Percentiles rank a stretch among this genome's conserved stretches.
Conservation (phyloP, 768 basidiomycete species). For the Nevesoporus exiguus region DNA sequence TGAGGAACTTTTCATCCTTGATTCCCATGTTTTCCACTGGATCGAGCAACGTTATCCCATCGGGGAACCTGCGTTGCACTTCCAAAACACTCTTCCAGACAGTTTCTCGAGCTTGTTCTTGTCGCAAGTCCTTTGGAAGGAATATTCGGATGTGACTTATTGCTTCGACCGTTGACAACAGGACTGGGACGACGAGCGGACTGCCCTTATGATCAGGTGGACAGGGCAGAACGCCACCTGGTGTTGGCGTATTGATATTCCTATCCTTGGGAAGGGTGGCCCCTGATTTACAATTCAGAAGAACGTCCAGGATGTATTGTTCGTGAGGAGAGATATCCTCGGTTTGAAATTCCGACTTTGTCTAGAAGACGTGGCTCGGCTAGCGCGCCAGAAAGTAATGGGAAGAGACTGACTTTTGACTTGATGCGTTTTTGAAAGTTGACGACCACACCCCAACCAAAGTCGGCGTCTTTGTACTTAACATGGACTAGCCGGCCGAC, state of each 20-base stretch:
- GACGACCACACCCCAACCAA: constrained; percentile 95
- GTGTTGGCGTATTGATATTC: constrained; percentile 50
- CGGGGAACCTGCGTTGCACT: constrained; percentile 86
- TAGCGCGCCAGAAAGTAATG: neutral
- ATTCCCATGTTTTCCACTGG: constrained; percentile 95
- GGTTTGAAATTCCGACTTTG: constrained; percentile 57
- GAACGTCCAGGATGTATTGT: constrained; percentile 90
- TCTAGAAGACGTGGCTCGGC: constrained; percentile 35
- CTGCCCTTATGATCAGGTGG: constrained; percentile 66
- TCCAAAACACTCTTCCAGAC: constrained; percentile 89
- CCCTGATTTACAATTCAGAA: constrained; percentile 74
- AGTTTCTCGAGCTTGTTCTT: constrained; percentile 70
- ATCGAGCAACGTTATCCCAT: constrained; percentile 83
- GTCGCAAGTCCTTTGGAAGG: constrained; percentile 86
- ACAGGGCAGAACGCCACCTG: constrained; percentile 75
- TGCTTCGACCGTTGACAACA: constrained; percentile 81
- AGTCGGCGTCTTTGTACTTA: constrained; percentile 81
- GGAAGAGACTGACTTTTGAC: constrained; percentile 56
- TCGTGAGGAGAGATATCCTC: constrained; percentile 80
- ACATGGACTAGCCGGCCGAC: constrained; percentile 90
- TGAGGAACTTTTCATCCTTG: constrained; percentile 89
- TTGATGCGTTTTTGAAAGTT: constrained; percentile 86
- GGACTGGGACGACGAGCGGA: constrained; percentile 83
- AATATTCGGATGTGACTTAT: constrained; percentile 85
- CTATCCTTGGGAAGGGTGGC: constrained; percentile 59